phyloP scores from a whole-genome alignment of 2,329 filamentous ascomycete genomes.

The Alternaria triticina region DNA sequence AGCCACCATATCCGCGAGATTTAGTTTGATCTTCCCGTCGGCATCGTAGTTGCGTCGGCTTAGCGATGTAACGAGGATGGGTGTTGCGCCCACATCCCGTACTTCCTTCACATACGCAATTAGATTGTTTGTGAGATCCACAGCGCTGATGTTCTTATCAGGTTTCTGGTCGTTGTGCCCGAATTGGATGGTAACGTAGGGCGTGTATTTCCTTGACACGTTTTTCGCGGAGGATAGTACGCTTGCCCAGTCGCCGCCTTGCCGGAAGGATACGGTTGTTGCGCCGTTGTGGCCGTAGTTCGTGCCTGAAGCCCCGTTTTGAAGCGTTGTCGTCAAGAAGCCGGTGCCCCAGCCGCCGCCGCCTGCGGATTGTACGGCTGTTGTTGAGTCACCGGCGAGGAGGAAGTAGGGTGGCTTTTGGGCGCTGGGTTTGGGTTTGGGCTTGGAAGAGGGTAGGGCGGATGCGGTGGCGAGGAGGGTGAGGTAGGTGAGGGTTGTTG shows the following conservation, averaged over 20 bases:
- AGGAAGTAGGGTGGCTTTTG: slow-evolving; percentile 34
- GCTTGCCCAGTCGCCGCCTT: slow-evolving; percentile 59
- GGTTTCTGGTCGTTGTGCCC: slow-evolving; percentile 67
- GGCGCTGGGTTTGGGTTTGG: background rate
- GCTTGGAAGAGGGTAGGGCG: background rate
- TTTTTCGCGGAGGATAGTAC: slow-evolving; percentile 52
- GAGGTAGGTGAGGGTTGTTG: background rate
- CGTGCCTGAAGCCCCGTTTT: slow-evolving; percentile 55
- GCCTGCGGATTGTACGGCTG: slow-evolving; percentile 32
- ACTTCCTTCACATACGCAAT: slow-evolving; percentile 49
- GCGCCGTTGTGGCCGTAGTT: slow-evolving; percentile 62
- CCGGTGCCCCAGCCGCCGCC: slow-evolving; percentile 62
- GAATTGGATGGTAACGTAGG: slow-evolving; percentile 64
- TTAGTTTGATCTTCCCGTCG: slow-evolving; percentile 48
- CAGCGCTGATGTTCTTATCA: slow-evolving; percentile 53
- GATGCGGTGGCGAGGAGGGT: background rate
- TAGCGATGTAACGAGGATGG: slow-evolving; percentile 61
- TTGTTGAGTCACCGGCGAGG: slow-evolving; percentile 48
- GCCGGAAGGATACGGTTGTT: slow-evolving; percentile 63
- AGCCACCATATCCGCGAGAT: slow-evolving; percentile 53
- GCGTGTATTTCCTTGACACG: slow-evolving; percentile 46
- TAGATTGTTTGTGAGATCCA: slow-evolving; percentile 59
- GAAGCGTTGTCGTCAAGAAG: slow-evolving; percentile 57
- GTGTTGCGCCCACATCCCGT: slow-evolving; percentile 36
- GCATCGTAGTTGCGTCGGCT: slow-evolving; percentile 57